These are phyloP conservation scores for Tremella yokohamensis DNA, from an alignment of 768 basidiomycete species.

Conservation along the genomic window DNA sequence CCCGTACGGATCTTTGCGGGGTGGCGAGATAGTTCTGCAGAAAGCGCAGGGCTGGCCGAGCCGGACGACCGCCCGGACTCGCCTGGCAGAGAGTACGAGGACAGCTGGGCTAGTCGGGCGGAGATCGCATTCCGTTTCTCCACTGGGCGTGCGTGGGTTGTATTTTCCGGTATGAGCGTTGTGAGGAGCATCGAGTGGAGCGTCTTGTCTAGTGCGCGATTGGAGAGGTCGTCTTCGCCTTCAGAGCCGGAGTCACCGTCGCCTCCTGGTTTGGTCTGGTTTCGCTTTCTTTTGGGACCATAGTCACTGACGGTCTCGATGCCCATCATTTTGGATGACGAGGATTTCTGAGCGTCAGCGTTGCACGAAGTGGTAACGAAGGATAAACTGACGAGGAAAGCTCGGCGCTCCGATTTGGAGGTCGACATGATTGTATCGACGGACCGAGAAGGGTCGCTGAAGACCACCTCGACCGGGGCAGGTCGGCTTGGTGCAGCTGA, in stretches of 20 bases:
- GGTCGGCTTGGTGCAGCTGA: not conserved
- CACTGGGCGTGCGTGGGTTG: constrained; percentile 26
- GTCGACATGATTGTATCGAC: constrained; percentile 8
- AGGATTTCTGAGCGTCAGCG: constrained; percentile 34
- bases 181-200: constrained; percentile 48
- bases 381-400: constrained; percentile 45
- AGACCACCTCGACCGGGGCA: constrained; percentile 43
- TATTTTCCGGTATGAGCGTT: constrained; percentile 35
- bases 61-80: constrained; percentile 28
- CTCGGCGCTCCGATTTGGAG: constrained; percentile 39
- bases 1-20: constrained; percentile 46
- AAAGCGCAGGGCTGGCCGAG: constrained; percentile 10
- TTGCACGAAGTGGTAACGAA: constrained; percentile 1
- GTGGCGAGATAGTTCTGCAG: constrained; percentile 26
- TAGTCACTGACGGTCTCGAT: constrained; percentile 19
- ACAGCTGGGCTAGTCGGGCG: constrained; percentile 40
- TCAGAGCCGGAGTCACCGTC: constrained; percentile 33
- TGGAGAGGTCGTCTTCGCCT: constrained; percentile 42
- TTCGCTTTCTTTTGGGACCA: constrained; percentile 18
- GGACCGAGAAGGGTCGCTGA: constrained; percentile 21
- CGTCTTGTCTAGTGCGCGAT: constrained; percentile 49
- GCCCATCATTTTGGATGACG: constrained; percentile 48
- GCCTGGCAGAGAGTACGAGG: constrained; percentile 38
- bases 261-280: constrained; percentile 8
- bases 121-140: constrained; percentile 45